A percentile compares a stretch with the other conserved stretches of the same genome.
Evolutionary conservation across 768 basidiomycete species (phyloP).

Genomic region (Clavaria fumosa): DNA sequence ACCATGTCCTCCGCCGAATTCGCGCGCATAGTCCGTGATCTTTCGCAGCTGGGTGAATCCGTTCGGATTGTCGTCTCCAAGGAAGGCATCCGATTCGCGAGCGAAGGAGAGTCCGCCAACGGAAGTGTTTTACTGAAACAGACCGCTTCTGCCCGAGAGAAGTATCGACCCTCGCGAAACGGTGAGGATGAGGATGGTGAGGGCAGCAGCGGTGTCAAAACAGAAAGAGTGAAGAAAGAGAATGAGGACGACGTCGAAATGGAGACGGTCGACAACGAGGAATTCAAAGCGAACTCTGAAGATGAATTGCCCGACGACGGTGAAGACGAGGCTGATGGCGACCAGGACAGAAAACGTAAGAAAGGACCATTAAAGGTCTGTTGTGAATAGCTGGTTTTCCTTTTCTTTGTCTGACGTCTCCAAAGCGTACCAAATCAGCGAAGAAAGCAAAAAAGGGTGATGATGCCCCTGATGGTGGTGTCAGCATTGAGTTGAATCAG

Average conservation of each 20-base stretch:
- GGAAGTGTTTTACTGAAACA: slow-evolving; percentile 76
- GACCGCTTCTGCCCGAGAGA: slow-evolving; percentile 35
- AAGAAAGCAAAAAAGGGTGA: slow-evolving; percentile 32
- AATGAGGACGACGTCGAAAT: slow-evolving; percentile 33
- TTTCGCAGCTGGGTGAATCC: slow-evolving; percentile 79
- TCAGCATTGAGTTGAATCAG: slow-evolving; percentile 76
- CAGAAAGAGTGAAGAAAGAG: slow-evolving; percentile 28
- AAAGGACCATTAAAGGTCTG: slow-evolving; percentile 12
- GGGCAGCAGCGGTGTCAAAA: slow-evolving; percentile 25
- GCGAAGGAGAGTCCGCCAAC: slow-evolving; percentile 90
- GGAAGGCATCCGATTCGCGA: slow-evolving; percentile 85
- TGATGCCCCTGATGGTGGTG: slow-evolving; percentile 37
- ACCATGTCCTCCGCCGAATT: slow-evolving; percentile 82
- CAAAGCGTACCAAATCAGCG: slow-evolving; percentile 32
- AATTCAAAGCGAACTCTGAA: slow-evolving; percentile 37
- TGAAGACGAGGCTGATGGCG: slow-evolving; percentile 26
- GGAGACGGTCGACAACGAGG: slow-evolving; percentile 31
- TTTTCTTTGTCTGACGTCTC: neutral
- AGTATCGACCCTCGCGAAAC: slow-evolving; percentile 22
- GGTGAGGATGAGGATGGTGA: slow-evolving; percentile 25
- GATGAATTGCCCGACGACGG: slow-evolving; percentile 27
- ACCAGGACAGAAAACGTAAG: slow-evolving; percentile 67
- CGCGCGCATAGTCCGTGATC: slow-evolving; percentile 81
- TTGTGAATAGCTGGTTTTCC: neutral
- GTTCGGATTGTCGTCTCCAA: slow-evolving; percentile 94